Evolutionary conservation across 2,329 filamentous ascomycete species (phyloP).

Genomic region (Myrmaecium sp.): DNA sequence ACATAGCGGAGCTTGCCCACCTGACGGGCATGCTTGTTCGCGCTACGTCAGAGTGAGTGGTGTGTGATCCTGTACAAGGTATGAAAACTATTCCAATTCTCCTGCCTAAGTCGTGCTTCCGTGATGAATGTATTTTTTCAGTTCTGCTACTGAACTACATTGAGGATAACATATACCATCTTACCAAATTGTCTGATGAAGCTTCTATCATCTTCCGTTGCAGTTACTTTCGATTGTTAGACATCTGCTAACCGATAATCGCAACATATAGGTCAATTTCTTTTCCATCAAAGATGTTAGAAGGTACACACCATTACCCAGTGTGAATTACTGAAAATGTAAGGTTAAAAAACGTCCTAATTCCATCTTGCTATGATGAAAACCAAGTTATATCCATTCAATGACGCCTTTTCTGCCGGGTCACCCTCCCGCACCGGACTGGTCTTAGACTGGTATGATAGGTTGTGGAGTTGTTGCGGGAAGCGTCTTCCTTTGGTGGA

Average conservation of each 20-base stretch:
- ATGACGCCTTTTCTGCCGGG: slow-evolving; percentile 45
- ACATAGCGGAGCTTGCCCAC: not conserved
- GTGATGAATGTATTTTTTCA: slow-evolving; percentile 38
- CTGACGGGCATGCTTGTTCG: not conserved
- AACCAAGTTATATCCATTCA: slow-evolving; percentile 48
- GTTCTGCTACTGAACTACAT: slow-evolving; percentile 45
- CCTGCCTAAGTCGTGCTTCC: slow-evolving; percentile 5
- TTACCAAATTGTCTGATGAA: slow-evolving; percentile 38
- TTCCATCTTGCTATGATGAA: slow-evolving; percentile 32
- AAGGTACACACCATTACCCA: slow-evolving; percentile 11
- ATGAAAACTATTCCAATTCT: not conserved
- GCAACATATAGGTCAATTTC: not conserved
- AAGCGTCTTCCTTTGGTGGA: slow-evolving; percentile 13
- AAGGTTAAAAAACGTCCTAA: slow-evolving; percentile 8
- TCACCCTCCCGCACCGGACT: slow-evolving; percentile 55
- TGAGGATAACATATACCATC: slow-evolving; percentile 41
- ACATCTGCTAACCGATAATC: not conserved
- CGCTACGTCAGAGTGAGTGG: not conserved
- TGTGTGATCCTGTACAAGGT: not conserved
- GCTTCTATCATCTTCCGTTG: not conserved
- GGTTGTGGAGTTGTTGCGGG: slow-evolving; percentile 55
- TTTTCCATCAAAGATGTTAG: not conserved
- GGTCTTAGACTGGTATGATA: slow-evolving; percentile 38
- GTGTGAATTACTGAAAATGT: slow-evolving; percentile 6
- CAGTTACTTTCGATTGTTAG: not conserved